phyloP scores from a whole-genome alignment of 352 stramenopile species.

The Phytopythium mirpurense region DNA sequence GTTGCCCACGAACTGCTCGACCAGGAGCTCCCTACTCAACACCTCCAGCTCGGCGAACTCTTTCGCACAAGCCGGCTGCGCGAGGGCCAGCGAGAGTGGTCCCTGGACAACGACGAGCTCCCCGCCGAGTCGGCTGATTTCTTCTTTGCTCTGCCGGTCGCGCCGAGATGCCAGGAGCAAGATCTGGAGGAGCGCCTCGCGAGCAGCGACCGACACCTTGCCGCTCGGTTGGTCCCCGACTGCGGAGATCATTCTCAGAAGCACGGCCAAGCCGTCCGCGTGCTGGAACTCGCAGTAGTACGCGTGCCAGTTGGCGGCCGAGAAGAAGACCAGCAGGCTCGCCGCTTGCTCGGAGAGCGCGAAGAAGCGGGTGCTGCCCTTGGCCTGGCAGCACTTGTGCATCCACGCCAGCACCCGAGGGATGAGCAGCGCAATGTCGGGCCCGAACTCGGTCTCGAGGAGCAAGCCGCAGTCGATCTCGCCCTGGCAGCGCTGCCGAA shows the following conservation, averaged over 20 bases:
- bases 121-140: conserved; percentile 37
- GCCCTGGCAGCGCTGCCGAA: conserved; percentile 24
- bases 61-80: conserved; percentile 12
- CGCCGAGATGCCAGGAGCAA: conserved; percentile 37
- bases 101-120: conserved; percentile 41
- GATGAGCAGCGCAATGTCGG: conserved; percentile 47
- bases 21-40: conserved; percentile 34
- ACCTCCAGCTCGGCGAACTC: conserved; percentile 14
- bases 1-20: conserved; percentile 63
- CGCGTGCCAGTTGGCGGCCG: conserved; percentile 21
- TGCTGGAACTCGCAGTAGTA: conserved; percentile 55
- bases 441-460: conserved; percentile 39
- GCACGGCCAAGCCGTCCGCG: conserved; percentile 36
- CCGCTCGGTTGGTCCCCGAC: conserved; percentile 12
- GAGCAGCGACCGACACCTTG: conserved; percentile 15
- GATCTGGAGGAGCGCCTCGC: conserved; percentile 28
- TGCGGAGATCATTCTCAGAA: conserved; percentile 35
- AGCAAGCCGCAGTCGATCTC: conserved; percentile 12
- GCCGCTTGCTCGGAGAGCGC: conserved; percentile 43
- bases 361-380: conserved; percentile 10
- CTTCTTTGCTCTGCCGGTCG: conserved; percentile 31
- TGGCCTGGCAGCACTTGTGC: conserved; percentile 26
- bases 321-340: conserved; percentile 47
- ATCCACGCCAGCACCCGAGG: conserved; percentile 64
- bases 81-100: conserved; percentile 16